A percentile compares a stretch with the other conserved stretches of the same genome.
phyloP scores from a whole-genome alignment of 2,329 filamentous ascomycete genomes.

The Hymenoscyphus linearis region DNA sequence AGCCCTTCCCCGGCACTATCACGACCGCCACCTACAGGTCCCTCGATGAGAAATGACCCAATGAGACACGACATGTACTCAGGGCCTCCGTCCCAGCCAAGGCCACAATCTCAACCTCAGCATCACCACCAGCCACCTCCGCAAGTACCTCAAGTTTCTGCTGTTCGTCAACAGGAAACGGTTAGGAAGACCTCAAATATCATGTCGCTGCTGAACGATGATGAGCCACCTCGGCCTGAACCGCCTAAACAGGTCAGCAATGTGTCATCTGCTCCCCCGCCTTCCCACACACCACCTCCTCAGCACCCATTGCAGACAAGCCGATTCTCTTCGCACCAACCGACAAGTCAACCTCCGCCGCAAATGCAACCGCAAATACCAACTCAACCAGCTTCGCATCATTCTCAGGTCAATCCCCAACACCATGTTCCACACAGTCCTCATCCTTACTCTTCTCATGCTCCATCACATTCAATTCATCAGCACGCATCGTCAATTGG shows the following conservation, averaged over 20 bases:
- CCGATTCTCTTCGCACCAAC: constrained; percentile 37
- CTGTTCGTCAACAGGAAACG: constrained; percentile 37
- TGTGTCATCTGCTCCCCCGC: constrained; percentile 18
- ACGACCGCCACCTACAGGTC: constrained; percentile 19
- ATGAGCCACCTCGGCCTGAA: constrained; percentile 38
- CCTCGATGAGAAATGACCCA: constrained; percentile 19
- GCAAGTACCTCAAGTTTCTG: constrained; percentile 34
- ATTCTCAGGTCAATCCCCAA: constrained; percentile 18
- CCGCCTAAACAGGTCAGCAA: constrained; percentile 26
- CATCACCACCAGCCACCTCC: constrained; percentile 12
- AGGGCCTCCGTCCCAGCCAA: constrained; percentile 14
- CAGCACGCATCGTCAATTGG: constrained; percentile 42
- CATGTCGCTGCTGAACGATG: constrained; percentile 55
- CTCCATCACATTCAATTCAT: constrained; percentile 40
- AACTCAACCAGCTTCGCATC: constrained; percentile 38
- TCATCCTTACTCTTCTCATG: constrained; percentile 43
- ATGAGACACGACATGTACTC: constrained; percentile 23
- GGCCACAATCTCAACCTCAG: constrained; percentile 10
- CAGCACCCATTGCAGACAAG: constrained; percentile 25
- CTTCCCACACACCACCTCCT: constrained; percentile 24
- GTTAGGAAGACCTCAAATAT: constrained; percentile 59
- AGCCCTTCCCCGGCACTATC: constrained; percentile 24
- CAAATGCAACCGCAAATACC: constrained; percentile 27
- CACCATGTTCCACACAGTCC: constrained; percentile 34
- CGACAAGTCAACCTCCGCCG: constrained; percentile 25